Conservation (phyloP, 1,284 basidiomycete genomes). For the Austroboletus niveus region DNA sequence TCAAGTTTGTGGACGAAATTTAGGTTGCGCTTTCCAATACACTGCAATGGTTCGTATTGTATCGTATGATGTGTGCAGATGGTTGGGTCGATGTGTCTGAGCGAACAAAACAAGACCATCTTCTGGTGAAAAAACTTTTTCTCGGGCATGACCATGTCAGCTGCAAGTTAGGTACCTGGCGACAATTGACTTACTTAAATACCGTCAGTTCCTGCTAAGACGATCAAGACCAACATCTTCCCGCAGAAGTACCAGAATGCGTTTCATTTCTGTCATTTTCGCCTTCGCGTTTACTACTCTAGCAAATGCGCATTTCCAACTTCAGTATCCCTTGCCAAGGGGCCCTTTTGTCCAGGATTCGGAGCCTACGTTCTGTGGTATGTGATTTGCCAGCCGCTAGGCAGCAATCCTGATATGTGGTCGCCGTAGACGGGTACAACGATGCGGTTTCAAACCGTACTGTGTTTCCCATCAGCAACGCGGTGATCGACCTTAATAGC, state of each 20-base stretch:
- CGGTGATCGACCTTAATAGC: constrained; percentile 41
- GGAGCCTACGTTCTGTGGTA: constrained; percentile 51
- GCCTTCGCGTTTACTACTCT: constrained; percentile 34
- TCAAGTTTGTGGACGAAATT: background rate
- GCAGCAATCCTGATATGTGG: background rate
- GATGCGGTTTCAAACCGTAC: constrained; percentile 44
- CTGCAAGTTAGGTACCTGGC: background rate
- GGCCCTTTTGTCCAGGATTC: constrained; percentile 51
- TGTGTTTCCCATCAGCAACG: constrained; percentile 53
- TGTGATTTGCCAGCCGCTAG: constrained; percentile 11
- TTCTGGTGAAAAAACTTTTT: constrained; percentile 27
- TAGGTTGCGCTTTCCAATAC: too few species aligned
- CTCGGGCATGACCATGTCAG: too few species aligned
- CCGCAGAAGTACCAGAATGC: constrained; percentile 24
- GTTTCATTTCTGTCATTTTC: constrained; percentile 33
- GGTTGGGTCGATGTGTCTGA: background rate
- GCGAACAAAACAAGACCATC: constrained; percentile 24
- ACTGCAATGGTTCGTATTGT: too few species aligned
- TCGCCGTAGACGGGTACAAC: constrained; percentile 44
- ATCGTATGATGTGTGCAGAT: background rate
- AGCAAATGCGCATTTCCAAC: constrained; percentile 57
- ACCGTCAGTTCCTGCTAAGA: constrained; percentile 10
- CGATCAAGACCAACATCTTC: background rate
- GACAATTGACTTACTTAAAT: constrained; percentile 15
- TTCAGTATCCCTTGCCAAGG: constrained; percentile 57